phyloP scores from a whole-genome alignment of 163 green algal genomes.

The Chloromonas sp. region DNA sequence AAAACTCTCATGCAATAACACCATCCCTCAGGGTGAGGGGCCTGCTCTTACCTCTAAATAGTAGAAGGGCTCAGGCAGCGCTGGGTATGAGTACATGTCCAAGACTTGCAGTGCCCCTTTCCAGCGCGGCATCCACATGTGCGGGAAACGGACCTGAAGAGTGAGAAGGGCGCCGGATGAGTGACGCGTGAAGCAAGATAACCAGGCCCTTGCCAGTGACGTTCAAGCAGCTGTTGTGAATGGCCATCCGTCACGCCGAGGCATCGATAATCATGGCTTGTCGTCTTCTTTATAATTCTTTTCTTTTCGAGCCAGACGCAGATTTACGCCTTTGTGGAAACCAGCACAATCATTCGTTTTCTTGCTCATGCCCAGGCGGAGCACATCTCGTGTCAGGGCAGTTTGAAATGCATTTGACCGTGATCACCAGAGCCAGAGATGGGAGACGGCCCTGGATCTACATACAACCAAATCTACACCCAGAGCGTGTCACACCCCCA shows the following conservation, averaged over 20 bases:
- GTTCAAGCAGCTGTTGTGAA: not conserved
- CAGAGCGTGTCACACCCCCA: not conserved
- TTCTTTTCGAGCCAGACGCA: no score
- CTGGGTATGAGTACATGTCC: not conserved
- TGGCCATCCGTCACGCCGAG: not conserved
- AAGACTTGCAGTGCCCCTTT: not conserved
- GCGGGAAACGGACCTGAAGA: not conserved
- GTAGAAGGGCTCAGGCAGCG: not conserved
- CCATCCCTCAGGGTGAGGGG: no score
- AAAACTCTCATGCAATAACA: no score
- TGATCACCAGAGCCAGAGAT: not conserved
- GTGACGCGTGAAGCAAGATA: not conserved
- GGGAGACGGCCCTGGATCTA: not conserved
- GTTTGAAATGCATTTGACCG: no score
- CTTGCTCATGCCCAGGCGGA: no score
- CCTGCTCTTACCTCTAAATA: not conserved
- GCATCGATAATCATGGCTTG: no score
- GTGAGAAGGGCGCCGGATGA: not conserved
- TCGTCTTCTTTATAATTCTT: no score
- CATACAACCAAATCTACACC: not conserved
- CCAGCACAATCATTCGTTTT: no score
- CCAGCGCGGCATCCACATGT: not conserved
- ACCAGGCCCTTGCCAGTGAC: not conserved
- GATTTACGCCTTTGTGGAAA: no score
- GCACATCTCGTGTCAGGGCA: no score